These are phyloP conservation scores for Sclerotinia spermophila DNA, from an alignment of 2,329 filamentous ascomycete genomes.

Conservation along the genomic window DNA sequence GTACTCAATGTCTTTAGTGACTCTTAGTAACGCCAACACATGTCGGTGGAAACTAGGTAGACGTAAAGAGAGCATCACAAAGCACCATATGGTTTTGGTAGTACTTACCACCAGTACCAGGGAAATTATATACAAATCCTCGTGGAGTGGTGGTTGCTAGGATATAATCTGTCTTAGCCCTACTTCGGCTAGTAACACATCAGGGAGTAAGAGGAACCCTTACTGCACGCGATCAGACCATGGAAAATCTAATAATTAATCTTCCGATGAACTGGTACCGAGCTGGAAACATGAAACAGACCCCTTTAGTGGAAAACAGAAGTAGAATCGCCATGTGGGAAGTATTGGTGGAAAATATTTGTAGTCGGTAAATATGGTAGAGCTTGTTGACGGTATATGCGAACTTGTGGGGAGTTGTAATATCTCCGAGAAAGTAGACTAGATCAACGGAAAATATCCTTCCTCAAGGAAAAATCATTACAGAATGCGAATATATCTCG, in stretches of 20 bases:
- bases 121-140: neutral
- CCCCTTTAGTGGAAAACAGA: neutral
- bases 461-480: neutral
- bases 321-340: neutral
- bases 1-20: neutral
- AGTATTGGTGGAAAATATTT: neutral
- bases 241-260: neutral
- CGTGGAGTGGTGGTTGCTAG: neutral
- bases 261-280: slow-evolving; percentile 1
- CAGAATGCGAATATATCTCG: neutral
- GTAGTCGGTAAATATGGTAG: neutral
- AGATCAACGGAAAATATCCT: neutral
- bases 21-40: neutral
- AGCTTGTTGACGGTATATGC: neutral
- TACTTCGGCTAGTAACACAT: neutral
- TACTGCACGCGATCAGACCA: neutral
- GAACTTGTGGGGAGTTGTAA: neutral
- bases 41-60: neutral
- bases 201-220: neutral
- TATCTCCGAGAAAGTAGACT: neutral
- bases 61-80: neutral
- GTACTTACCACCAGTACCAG: neutral
- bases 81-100: neutral
- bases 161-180: neutral
- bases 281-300: neutral